Conservation (phyloP, 2,329 filamentous ascomycete species). For the Septoria petroselini region DNA sequence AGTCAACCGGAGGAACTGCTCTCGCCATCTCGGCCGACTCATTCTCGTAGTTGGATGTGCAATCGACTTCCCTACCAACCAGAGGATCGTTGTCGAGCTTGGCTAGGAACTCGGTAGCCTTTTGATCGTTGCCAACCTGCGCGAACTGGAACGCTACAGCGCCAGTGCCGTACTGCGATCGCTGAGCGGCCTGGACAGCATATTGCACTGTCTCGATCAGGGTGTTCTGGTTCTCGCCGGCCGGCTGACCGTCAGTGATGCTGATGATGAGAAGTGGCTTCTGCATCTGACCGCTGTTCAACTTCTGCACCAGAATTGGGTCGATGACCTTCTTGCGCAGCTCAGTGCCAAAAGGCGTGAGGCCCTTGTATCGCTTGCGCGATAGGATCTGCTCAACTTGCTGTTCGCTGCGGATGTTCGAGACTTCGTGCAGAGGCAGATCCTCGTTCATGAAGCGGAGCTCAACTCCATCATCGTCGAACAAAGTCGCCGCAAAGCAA, state of each 20-base stretch:
- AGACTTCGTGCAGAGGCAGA: slow-evolving; percentile 46
- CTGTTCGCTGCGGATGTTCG: slow-evolving; percentile 56
- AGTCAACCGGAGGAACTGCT: slow-evolving; percentile 59
- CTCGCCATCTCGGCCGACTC: slow-evolving; percentile 65
- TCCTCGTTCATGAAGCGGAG: slow-evolving; percentile 68
- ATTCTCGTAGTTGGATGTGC: slow-evolving; percentile 67
- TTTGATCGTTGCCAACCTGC: slow-evolving; percentile 65
- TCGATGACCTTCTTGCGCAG: slow-evolving; percentile 63
- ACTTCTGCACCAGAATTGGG: slow-evolving; percentile 55
- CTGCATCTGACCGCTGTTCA: slow-evolving; percentile 52
- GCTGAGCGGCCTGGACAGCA: slow-evolving; percentile 51
- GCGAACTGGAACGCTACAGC: slow-evolving; percentile 67
- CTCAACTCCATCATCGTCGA: slow-evolving; percentile 65
- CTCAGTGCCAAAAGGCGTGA: slow-evolving; percentile 65
- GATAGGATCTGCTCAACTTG: slow-evolving; percentile 59
- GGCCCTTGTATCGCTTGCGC: slow-evolving; percentile 60
- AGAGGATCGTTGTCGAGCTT: slow-evolving; percentile 62
- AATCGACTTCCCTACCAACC: slow-evolving; percentile 62
- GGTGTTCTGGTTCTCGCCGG: slow-evolving; percentile 57
- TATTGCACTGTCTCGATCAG: slow-evolving; percentile 58
- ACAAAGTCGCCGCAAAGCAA: slow-evolving; percentile 63
- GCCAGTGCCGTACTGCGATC: slow-evolving; percentile 51
- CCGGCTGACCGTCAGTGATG: slow-evolving; percentile 65
- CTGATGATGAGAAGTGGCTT: slow-evolving; percentile 65
- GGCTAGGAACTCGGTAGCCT: slow-evolving; percentile 61